phyloP scores from a whole-genome alignment of 2,329 filamentous ascomycete species.

The Fusarium lateritium region DNA sequence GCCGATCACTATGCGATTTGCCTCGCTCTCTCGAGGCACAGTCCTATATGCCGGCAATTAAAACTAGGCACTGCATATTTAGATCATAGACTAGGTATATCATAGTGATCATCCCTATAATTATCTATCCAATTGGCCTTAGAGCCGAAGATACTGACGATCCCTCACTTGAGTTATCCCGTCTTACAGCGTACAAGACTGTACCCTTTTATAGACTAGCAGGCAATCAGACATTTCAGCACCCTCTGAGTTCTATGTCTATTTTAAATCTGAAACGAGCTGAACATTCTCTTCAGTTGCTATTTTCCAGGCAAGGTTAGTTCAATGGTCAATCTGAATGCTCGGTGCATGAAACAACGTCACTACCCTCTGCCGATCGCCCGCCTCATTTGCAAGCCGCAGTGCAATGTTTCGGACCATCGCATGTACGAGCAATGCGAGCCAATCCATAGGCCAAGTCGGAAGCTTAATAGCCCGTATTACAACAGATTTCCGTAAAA shows the following conservation, averaged over 20 bases:
- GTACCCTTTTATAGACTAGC: neutral
- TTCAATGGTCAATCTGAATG: neutral
- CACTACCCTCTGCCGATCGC: neutral
- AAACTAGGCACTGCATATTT: neutral
- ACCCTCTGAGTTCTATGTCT: neutral
- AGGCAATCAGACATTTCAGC: neutral
- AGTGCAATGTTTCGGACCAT: neutral
- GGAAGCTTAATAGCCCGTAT: constrained; percentile 5
- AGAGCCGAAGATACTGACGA: neutral
- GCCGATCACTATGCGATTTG: neutral
- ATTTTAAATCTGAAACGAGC: neutral
- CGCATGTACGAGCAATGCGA: neutral
- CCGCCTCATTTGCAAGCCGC: neutral
- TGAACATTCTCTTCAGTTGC: neutral
- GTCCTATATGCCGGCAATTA: neutral
- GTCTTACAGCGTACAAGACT: neutral
- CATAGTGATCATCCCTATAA: neutral
- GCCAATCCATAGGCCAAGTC: neutral
- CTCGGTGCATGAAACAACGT: neutral
- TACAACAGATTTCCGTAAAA: neutral
- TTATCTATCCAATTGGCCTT: neutral
- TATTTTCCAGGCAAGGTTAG: neutral
- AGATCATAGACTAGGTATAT: too few relatives aligned
- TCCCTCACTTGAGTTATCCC: constrained; percentile 2
- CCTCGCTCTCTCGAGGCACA: neutral